phyloP scores from a whole-genome alignment of 768 basidiomycete genomes.

The Auricularia sp. region DNA sequence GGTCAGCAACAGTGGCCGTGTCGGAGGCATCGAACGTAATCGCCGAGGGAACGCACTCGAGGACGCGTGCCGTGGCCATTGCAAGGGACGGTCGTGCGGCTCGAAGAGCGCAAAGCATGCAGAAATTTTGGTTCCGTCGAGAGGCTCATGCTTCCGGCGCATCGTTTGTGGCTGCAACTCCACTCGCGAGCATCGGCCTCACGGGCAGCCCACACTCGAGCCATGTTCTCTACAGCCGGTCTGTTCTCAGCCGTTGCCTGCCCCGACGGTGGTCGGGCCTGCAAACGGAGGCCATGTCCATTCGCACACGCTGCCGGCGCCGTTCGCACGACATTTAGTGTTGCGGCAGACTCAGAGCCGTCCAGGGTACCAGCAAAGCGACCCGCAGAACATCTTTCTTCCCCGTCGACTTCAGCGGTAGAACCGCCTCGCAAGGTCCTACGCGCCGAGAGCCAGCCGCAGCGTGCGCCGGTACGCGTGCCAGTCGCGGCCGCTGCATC shows the following conservation, averaged over 20 bases:
- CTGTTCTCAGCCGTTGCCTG: neutral
- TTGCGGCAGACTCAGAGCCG: neutral
- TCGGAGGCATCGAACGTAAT: neutral
- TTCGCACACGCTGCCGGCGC: constrained; percentile 45
- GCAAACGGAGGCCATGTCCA: constrained; percentile 44
- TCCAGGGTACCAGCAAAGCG: constrained; percentile 2
- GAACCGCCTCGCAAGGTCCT: constrained; percentile 2
- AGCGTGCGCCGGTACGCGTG: constrained; percentile 26
- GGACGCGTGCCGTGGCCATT: neutral
- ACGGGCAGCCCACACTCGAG: neutral
- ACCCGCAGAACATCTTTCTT: constrained; percentile 13
- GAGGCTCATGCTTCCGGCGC: neutral
- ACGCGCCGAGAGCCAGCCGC: neutral
- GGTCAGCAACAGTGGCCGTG: neutral
- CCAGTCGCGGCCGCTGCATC: constrained; percentile 12
- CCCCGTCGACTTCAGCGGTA: constrained; percentile 20
- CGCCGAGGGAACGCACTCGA: neutral
- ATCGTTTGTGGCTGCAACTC: neutral
- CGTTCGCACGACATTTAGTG: neutral
- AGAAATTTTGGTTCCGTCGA: neutral
- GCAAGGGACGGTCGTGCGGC: neutral
- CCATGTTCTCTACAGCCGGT: constrained; percentile 3
- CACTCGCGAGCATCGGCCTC: too few relatives aligned
- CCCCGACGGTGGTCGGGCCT: constrained; percentile 16
- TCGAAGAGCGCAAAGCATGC: neutral